Percentiles rank a stretch among this genome's conserved stretches.
Evolutionary conservation across 2,329 filamentous ascomycete species (phyloP).

Genomic region (Thelonectria discophora): DNA sequence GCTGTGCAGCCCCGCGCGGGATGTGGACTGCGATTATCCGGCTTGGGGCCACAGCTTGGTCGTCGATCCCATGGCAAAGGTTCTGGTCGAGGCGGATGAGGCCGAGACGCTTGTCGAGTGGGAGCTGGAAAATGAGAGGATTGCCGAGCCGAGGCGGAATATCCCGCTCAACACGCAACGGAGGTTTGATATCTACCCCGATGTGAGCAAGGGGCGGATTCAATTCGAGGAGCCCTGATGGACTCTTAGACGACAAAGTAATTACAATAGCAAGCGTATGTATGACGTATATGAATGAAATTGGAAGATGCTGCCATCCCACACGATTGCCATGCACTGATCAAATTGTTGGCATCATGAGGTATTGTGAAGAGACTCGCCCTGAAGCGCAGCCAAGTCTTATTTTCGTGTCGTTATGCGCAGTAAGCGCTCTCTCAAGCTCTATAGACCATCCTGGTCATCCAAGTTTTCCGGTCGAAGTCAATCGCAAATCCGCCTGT

Average conservation of each 20-base stretch:
- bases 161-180: conserved; percentile 88
- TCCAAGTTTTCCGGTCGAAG: conserved; percentile 34
- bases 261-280: conserved; percentile 1
- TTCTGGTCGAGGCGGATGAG: conserved; percentile 83
- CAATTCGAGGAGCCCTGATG: conserved; percentile 45
- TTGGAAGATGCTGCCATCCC: background rate
- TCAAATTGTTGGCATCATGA: conserved; percentile 29
- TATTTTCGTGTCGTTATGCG: conserved; percentile 12
- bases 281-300: background rate
- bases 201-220: conserved; percentile 74
- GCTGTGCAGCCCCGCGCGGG: conserved; percentile 88
- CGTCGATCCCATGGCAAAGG: conserved; percentile 84
- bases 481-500: conserved; percentile 33
- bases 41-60: conserved; percentile 94
- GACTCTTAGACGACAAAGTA: background rate
- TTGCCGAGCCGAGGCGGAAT: conserved; percentile 79
- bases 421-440: conserved; percentile 8
- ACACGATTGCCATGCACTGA: background rate
- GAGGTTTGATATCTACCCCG: conserved; percentile 94
- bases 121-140: conserved; percentile 72
- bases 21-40: conserved; percentile 79
- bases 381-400: conserved; percentile 31
- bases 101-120: conserved; percentile 78
- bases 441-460: conserved; percentile 36
- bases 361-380: conserved; percentile 28